Evolutionary conservation across 768 basidiomycete species (phyloP).

Genomic region (Lactifluus volemus): DNA sequence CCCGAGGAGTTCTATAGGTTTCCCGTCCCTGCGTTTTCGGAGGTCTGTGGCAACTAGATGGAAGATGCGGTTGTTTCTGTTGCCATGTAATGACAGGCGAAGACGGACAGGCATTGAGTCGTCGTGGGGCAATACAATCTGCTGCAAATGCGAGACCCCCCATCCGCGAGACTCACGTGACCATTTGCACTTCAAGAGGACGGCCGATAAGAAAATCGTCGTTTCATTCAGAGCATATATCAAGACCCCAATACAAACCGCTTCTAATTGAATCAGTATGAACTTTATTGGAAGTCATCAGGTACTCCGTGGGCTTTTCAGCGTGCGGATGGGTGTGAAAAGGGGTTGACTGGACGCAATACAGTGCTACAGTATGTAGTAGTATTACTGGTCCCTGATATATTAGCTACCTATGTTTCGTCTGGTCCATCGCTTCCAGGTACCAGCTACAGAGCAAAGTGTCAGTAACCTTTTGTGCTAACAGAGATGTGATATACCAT

Average conservation of each 20-base stretch:
- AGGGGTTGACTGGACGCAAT: not conserved
- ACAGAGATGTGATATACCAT: slow-evolving; percentile 48
- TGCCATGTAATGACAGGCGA: slow-evolving; percentile 77
- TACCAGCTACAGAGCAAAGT: slow-evolving; percentile 42
- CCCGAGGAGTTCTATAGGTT: slow-evolving; percentile 82
- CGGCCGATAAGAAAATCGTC: too few relatives aligned
- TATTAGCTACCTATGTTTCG: slow-evolving; percentile 21
- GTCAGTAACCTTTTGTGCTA: not conserved
- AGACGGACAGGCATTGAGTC: slow-evolving; percentile 74
- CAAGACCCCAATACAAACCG: too few relatives aligned
- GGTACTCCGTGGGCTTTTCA: too few relatives aligned
- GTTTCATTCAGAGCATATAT: too few relatives aligned
- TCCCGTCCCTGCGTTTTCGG: slow-evolving; percentile 64
- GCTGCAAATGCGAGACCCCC: too few relatives aligned
- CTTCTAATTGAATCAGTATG: too few relatives aligned
- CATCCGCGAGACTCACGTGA: not conserved
- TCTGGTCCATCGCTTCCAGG: slow-evolving; percentile 63
- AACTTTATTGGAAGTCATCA: too few relatives aligned
- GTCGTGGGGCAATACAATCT: too few relatives aligned
- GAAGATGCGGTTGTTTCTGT: slow-evolving; percentile 64
- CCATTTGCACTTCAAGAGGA: too few relatives aligned
- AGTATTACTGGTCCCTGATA: not conserved
- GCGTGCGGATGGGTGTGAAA: not conserved
- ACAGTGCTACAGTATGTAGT: not conserved
- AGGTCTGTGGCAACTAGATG: slow-evolving; percentile 80